Evolutionary conservation across 192 early-diverging fungal species (phyloP).

Genomic region (Pilaira anomala): DNA sequence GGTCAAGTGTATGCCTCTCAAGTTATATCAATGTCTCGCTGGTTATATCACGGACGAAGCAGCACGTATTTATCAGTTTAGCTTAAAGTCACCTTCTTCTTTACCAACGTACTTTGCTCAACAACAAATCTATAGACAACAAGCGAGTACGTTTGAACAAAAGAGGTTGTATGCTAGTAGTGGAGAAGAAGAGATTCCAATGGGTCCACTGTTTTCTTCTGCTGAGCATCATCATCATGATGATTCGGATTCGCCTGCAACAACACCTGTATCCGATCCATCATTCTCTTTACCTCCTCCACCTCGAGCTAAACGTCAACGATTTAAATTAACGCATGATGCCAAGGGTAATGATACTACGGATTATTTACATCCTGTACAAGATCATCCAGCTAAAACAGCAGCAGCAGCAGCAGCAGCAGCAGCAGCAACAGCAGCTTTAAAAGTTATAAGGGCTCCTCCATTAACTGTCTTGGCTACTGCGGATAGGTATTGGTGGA

Average conservation of each 20-base stretch:
- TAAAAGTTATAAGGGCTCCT: neutral
- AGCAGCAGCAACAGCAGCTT: too few relatives aligned
- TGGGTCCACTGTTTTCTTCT: too few relatives aligned
- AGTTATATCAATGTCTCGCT: slow-evolving; percentile 16
- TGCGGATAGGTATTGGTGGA: slow-evolving; percentile 12
- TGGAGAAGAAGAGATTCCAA: too few relatives aligned
- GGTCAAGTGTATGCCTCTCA: slow-evolving; percentile 22
- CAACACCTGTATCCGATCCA: too few relatives aligned
- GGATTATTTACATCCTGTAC: neutral
- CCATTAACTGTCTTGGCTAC: neutral
- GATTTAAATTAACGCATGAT: neutral
- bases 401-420: too few relatives aligned
- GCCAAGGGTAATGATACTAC: neutral
- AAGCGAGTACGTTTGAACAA: neutral
- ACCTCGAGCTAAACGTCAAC: slow-evolving; percentile 8
- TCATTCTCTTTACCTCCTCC: slow-evolving; percentile 8
- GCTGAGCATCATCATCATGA: too few relatives aligned
- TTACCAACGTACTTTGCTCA: slow-evolving; percentile 7
- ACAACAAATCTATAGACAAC: slow-evolving; percentile 12
- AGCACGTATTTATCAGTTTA: slow-evolving; percentile 10
- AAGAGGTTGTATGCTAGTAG: too few relatives aligned
- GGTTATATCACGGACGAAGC: slow-evolving; percentile 20
- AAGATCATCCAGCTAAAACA: too few relatives aligned
- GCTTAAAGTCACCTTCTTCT: neutral
- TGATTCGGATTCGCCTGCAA: too few relatives aligned